Evolutionary conservation across 2,329 filamentous ascomycete genomes (phyloP).

Genomic region (Claviceps paspali): DNA sequence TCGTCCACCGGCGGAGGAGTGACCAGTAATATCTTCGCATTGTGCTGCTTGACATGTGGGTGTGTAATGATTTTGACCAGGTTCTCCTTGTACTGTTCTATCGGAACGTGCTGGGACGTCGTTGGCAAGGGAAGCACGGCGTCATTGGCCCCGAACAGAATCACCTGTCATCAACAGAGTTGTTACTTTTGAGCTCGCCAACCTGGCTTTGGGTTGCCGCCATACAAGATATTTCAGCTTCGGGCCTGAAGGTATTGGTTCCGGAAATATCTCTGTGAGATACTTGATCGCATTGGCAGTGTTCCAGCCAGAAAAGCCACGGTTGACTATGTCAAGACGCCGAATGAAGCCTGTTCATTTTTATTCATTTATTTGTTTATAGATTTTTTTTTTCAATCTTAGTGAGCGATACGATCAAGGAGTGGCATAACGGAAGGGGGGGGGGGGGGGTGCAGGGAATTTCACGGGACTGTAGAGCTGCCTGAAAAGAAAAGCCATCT

Average conservation of each 20-base stretch:
- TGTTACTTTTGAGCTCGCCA: not conserved
- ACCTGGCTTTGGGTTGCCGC: not conserved
- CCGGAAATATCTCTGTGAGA: slow-evolving; percentile 55
- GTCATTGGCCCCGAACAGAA: slow-evolving; percentile 88
- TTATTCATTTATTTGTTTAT: too few relatives aligned
- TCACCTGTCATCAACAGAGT: slow-evolving; percentile 30
- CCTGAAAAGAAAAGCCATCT: slow-evolving; percentile 59
- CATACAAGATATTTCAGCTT: slow-evolving; percentile 53
- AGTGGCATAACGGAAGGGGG: not conserved
- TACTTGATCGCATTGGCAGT: slow-evolving; percentile 57
- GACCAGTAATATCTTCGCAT: slow-evolving; percentile 59
- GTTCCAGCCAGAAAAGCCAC: slow-evolving; percentile 78
- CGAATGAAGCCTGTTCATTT: slow-evolving; percentile 51
- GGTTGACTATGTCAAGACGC: slow-evolving; percentile 72
- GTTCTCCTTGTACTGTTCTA: slow-evolving; percentile 63
- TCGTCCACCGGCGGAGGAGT: slow-evolving; percentile 76
- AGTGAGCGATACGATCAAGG: not conserved
- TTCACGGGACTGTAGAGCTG: slow-evolving; percentile 54
- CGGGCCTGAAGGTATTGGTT: slow-evolving; percentile 38
- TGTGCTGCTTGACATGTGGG: slow-evolving; percentile 51
- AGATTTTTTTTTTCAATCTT: not conserved
- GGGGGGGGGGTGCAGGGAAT: slow-evolving; percentile 4
- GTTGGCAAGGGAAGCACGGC: slow-evolving; percentile 49
- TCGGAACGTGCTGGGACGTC: slow-evolving; percentile 59
- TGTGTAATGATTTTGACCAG: slow-evolving; percentile 58